Evolutionary conservation across 768 basidiomycete species (phyloP).

Genomic region (Dioszegia aurantiaca): DNA sequence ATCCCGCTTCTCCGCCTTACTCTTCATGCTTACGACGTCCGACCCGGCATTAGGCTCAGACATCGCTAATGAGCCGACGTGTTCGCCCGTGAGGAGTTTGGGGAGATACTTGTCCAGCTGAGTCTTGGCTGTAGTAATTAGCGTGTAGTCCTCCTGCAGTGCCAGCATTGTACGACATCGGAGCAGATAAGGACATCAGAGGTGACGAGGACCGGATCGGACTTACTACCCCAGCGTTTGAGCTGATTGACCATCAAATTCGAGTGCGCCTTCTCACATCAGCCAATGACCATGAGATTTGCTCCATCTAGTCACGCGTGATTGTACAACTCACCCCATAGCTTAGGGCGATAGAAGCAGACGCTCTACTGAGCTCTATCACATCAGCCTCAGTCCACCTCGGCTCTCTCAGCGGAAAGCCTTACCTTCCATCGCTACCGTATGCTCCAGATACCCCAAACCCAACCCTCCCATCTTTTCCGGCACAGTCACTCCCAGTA

Average conservation of each 20-base stretch:
- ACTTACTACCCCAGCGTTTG: conserved; percentile 43
- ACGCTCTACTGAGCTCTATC: conserved; percentile 71
- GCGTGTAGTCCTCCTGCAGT: not conserved
- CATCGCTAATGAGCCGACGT: conserved; percentile 88
- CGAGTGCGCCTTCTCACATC: conserved; percentile 36
- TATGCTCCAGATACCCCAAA: conserved; percentile 81
- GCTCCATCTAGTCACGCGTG: not conserved
- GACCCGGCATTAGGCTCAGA: conserved; percentile 87
- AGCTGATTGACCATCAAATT: conserved; percentile 49
- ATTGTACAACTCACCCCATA: conserved; percentile 42
- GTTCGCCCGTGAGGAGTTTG: conserved; percentile 68
- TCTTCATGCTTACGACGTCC: conserved; percentile 91
- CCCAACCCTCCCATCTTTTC: conserved; percentile 77
- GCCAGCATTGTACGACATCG: no score
- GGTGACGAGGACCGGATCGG: no score
- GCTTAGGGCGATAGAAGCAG: conserved; percentile 78
- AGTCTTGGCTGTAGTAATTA: conserved; percentile 41
- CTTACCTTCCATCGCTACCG: conserved; percentile 82
- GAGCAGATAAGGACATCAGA: no score
- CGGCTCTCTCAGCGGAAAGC: not conserved
- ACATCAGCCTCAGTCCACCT: conserved; percentile 5
- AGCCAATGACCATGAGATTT: not conserved
- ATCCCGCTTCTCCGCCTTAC: conserved; percentile 70
- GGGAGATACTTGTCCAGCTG: conserved; percentile 85
- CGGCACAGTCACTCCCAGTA: conserved; percentile 62